Base-by-base conservation (phyloP, 306 rosid genomes). In the Myrica gale region DNA sequence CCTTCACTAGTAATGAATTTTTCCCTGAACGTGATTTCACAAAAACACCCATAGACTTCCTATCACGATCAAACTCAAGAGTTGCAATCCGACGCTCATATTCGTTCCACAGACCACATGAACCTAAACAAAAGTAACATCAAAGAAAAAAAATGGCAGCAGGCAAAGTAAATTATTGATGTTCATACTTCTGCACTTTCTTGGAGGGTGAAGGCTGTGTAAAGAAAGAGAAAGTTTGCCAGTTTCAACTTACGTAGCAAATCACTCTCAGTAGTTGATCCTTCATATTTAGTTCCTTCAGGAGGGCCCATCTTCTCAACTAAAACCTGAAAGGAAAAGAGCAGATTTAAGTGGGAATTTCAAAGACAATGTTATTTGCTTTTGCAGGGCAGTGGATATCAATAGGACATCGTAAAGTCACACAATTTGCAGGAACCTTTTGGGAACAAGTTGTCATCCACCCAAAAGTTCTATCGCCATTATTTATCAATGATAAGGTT, bases 291-390 rank as follows among this genome's bases (percentile, higher is more conserved):
- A 42, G 71, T 79, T 73, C 81, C 92, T 76, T 88, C 87, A 62
- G 97, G 91, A 70, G 82, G 87, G 54, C 98, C 97, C 96, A 91
- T 94, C 89, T 94, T 94, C 79, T 91, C 98, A 65, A 90, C 98
- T 70, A 94, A 79, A 80, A 94, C 91, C 97, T 94, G 83, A 71
- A 75, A 62, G 43, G 17, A 37, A 52, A 32, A 66, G 51, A 79
- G 32, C 43, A 23, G 20, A 69, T 48, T 21, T 17, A 71, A 53
- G 37, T 16, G 7, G 15, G 58, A 52, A 52, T 66, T 26, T 66
- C 70, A 71, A 51, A 20, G 52, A 72, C 11, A 79, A 5, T 23
- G 46, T 43, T 32, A 66, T 16, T 9, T 26, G 52, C 52, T 57
- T 45, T 43, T 68, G 12, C 58, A 47, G 50, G 65, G 51, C 13